Evolutionary conservation across 306 rosid genomes (phyloP).

Genomic region (Prunus armeniaca): DNA sequence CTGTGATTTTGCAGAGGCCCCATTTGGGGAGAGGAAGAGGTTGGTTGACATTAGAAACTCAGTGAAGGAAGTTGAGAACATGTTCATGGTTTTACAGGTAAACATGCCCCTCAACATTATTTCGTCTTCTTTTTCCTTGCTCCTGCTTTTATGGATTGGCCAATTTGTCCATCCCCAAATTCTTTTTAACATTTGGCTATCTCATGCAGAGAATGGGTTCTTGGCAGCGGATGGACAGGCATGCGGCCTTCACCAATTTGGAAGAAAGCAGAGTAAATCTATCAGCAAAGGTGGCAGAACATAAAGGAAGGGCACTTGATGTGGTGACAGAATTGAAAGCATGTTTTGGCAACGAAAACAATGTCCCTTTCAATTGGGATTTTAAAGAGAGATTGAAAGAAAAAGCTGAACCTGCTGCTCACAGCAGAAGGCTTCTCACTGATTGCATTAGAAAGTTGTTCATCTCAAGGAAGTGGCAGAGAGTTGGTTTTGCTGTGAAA

Average conservation of each 20-base stretch:
- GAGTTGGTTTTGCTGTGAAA: constrained; percentile 24
- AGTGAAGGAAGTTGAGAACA: constrained; percentile 27
- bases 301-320: constrained; percentile 22
- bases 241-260: constrained; percentile 17
- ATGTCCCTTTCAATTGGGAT: constrained; percentile 1
- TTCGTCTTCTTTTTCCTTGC: background rate
- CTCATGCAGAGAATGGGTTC: constrained; percentile 24
- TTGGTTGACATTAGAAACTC: constrained; percentile 30
- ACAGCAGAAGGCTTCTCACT: constrained; percentile 2
- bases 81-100: constrained; percentile 31
- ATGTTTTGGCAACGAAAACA: constrained; percentile 23
- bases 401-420: background rate
- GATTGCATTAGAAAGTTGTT: background rate
- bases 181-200: background rate
- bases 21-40: constrained; percentile 28
- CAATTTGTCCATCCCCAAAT: too few species aligned
- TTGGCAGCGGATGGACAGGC: constrained; percentile 23
- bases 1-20: constrained; percentile 22
- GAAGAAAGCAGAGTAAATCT: constrained; percentile 34
- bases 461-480: constrained; percentile 14
- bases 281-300: constrained; percentile 18
- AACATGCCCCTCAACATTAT: background rate
- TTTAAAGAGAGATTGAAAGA: background rate
- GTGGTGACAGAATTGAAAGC: constrained; percentile 30
- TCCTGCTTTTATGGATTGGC: background rate